Evolutionary conservation across 1,284 basidiomycete genomes (phyloP), one percentile per base, ranked within the genome.

Genomic region (Trichosporon faecale): DNA sequence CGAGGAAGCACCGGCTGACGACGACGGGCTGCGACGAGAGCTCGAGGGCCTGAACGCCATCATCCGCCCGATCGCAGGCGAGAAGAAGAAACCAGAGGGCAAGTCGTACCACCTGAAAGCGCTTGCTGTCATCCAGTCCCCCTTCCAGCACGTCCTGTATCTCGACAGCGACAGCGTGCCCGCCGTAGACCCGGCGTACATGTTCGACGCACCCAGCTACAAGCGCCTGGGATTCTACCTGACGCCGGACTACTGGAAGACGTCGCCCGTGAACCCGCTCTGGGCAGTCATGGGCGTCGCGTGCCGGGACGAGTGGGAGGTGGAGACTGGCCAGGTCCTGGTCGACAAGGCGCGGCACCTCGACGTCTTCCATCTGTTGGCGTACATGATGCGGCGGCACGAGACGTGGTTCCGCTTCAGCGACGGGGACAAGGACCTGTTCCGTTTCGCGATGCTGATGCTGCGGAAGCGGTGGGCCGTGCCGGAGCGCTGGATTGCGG

Each of bases 341-440:
- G 77, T 87, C 66, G 84, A 85, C 75, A 87, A 86, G 72, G 73
- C 77, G 49, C 70, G 75, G 25, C 85, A 87, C 70, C 76, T 86
- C 31, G 86, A 87, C 70, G 82, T 82, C 1, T 79, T 86, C 44
- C 71, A 84, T 6, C 77, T 86, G 23, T 73, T 77, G 40, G 74
- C 84, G 67, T 81, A 82, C 70, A 85, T 86, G 85, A 79, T 86
- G 33, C 77, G 82, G 52, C 76, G 82, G 40, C 84, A 81, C 72
- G 77, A 79, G 18, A 74, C 82, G 74, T 86, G 85, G 82, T 86
- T 85, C 79, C 79, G 77, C 66, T 84, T 85, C 69, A 84, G 83
- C 5, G 85, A 86, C 72, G 85, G 85, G 31, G 85, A 86, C 76
- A 86, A 86, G 76, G 86, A 87, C 70, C 81, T 86, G 25, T 86